Conservation (phyloP, 805 yeast species). For the Nakazawaea ernobii region DNA sequence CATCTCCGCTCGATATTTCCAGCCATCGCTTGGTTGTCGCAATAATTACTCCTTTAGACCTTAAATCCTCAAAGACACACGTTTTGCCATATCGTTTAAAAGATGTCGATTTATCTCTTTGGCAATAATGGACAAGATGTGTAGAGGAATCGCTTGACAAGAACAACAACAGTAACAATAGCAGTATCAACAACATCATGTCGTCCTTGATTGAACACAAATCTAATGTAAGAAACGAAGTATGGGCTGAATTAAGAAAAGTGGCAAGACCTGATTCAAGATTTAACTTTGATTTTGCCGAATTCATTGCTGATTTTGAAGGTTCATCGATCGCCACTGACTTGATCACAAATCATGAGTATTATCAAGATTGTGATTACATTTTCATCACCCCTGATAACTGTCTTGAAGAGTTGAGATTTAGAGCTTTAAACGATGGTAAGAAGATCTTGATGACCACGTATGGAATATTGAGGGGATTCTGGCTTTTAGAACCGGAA, state of each 20-base stretch:
- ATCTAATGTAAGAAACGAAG: constrained; percentile 21
- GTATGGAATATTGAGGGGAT: constrained; percentile 24
- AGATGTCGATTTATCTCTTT: too few relatives aligned
- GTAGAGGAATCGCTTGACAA: too few relatives aligned
- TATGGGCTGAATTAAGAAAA: constrained; percentile 22
- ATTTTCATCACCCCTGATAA: constrained; percentile 26
- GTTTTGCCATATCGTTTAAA: too few relatives aligned
- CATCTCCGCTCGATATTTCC: too few relatives aligned
- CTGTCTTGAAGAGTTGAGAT: constrained; percentile 23
- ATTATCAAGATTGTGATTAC: constrained; percentile 13
- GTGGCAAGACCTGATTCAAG: constrained; percentile 26
- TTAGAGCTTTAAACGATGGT: constrained; percentile 18
- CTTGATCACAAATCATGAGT: constrained; percentile 13
- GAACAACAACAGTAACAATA: too few relatives aligned
- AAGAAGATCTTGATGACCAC: constrained; percentile 24
- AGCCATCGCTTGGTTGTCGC: too few relatives aligned
- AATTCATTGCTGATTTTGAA: constrained; percentile 26
- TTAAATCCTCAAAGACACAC: background rate
- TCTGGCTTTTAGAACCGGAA: constrained; percentile 20
- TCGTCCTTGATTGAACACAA: constrained; percentile 10
- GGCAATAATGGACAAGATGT: too few relatives aligned
- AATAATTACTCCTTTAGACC: too few relatives aligned
- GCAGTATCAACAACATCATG: background rate
- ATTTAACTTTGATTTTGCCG: constrained; percentile 24
- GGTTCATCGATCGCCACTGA: constrained; percentile 21